A percentile compares a stretch with the other conserved stretches of the same genome.
These are phyloP conservation scores for Senecio squalidus DNA, from an alignment of 140 eudicot genomes.

Conservation along the genomic window DNA sequence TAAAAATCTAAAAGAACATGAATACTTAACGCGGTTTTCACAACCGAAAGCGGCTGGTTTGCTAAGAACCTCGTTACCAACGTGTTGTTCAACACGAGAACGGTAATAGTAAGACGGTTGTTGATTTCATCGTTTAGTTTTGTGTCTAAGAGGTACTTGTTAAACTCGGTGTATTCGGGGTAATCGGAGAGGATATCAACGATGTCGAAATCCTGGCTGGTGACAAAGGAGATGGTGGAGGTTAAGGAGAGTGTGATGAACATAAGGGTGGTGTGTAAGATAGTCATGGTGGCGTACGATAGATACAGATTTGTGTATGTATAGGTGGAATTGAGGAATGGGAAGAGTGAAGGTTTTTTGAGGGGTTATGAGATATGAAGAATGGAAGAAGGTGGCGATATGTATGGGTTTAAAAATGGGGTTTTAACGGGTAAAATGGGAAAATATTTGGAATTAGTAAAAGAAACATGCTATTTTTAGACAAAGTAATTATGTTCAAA, in stretches of 20 bases:
- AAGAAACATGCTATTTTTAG: slow-evolving; percentile 12
- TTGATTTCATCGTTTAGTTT: slow-evolving; percentile 54
- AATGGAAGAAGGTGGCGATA: slow-evolving; percentile 14
- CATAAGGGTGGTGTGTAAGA: slow-evolving; percentile 9
- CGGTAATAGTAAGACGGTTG: slow-evolving; percentile 50
- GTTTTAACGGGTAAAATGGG: slow-evolving; percentile 15
- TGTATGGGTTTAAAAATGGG: slow-evolving; percentile 18
- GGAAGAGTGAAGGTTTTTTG: background rate
- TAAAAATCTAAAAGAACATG: slow-evolving; percentile 52
- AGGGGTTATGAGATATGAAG: slow-evolving; percentile 13
- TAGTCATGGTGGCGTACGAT: slow-evolving; percentile 31
- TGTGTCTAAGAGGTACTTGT: slow-evolving; percentile 41
- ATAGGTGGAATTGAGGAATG: too few relatives aligned
- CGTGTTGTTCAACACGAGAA: slow-evolving; percentile 42
- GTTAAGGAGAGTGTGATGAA: slow-evolving; percentile 17
- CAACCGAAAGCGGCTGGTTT: slow-evolving; percentile 32
- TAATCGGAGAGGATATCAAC: slow-evolving; percentile 34
- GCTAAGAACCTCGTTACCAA: slow-evolving; percentile 12
- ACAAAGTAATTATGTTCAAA: too few relatives aligned
- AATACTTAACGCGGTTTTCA: slow-evolving; percentile 38
- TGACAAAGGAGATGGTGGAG: slow-evolving; percentile 13
- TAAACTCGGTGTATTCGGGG: slow-evolving; percentile 39
- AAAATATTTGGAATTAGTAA: slow-evolving; percentile 1
- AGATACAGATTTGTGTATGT: too few relatives aligned
- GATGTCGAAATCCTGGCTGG: slow-evolving; percentile 56